Percentiles rank a stretch among this genome's conserved stretches.
Conservation (phyloP, 2,329 filamentous ascomycete species). For the Fonsecaea erecta region DNA sequence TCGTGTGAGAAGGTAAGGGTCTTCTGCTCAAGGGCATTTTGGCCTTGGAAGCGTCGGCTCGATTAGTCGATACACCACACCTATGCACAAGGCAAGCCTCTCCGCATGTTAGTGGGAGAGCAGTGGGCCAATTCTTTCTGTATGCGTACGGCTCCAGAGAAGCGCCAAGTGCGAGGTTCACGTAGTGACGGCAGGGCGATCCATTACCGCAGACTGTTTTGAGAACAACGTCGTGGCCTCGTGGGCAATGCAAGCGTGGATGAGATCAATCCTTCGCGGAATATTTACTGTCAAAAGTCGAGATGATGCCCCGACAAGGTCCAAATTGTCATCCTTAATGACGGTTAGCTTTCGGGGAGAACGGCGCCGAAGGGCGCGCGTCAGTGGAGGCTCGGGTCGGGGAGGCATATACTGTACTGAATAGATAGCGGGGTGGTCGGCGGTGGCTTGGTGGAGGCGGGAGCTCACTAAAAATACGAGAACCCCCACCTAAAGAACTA, state of each 20-base stretch:
- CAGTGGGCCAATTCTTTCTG: background rate
- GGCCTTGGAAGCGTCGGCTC: background rate
- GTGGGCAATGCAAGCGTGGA: background rate
- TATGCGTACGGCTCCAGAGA: background rate
- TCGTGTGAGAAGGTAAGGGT: constrained; percentile 4
- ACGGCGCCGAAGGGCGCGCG: background rate
- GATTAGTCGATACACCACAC: background rate
- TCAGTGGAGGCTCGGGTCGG: background rate
- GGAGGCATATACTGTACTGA: too few species aligned
- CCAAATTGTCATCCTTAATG: constrained; percentile 9
- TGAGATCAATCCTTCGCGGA: background rate
- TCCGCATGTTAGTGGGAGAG: background rate
- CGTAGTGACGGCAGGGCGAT: background rate
- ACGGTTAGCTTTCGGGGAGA: background rate
- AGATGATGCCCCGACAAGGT: constrained; percentile 5
- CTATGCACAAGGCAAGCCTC: background rate
- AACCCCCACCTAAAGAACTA: background rate
- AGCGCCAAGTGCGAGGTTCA: background rate
- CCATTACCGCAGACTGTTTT: background rate
- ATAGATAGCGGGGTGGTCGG: too few species aligned
- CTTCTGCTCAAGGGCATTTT: background rate
- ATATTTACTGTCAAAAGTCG: background rate
- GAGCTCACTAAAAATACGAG: background rate
- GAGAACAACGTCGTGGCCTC: background rate
- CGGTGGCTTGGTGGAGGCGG: background rate